Percentiles rank a stretch among this genome's conserved stretches.
Evolutionary conservation across 306 rosid genomes (phyloP).

Genomic region (Adenanthera pavonina): DNA sequence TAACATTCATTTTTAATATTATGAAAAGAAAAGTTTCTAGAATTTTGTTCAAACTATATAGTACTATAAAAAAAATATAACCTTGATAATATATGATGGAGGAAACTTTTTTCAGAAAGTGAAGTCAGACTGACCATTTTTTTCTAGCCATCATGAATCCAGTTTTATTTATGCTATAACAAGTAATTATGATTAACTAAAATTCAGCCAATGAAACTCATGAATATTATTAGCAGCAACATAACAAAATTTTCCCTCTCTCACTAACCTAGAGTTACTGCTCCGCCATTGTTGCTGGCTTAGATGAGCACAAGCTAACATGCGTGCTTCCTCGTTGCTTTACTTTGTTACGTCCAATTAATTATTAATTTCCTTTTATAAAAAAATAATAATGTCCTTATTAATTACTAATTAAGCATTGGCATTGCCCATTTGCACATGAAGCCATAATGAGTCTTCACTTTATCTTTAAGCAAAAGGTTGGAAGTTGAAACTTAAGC

Average conservation of each 20-base stretch:
- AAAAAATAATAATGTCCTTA: no score
- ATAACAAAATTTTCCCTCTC: neutral
- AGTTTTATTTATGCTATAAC: neutral
- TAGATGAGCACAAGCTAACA: neutral
- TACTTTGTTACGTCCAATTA: neutral
- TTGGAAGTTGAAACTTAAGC: no score
- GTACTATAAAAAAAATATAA: no score
- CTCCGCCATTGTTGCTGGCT: no score
- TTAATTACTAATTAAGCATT: neutral
- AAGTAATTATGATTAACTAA: neutral
- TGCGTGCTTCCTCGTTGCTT: neutral
- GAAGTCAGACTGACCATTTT: neutral
- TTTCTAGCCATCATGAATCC: neutral
- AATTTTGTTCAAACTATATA: no score
- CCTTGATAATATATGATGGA: neutral
- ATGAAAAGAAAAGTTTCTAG: no score
- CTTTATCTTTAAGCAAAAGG: no score
- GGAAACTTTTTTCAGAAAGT: neutral
- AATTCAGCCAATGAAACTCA: neutral
- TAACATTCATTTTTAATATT: no score
- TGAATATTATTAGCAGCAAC: neutral
- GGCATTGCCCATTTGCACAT: neutral
- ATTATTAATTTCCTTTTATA: neutral
- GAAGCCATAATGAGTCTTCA: neutral
- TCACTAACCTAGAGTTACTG: neutral